Evolutionary conservation across 2,329 filamentous ascomycete genomes (phyloP).

Genomic region (Ophiocordyceps camponoti-floridani): DNA sequence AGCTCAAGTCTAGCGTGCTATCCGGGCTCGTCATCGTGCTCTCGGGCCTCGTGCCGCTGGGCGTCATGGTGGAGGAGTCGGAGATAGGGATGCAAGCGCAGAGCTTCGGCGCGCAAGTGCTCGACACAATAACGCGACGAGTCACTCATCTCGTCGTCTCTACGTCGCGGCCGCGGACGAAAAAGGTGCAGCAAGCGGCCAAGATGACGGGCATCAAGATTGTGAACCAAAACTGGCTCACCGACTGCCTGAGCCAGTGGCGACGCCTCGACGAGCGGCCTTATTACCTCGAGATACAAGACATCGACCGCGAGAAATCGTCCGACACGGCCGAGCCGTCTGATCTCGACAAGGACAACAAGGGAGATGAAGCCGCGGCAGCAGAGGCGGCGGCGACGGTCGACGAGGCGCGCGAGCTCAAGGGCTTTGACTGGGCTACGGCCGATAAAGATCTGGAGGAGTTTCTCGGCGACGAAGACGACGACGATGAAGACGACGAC

Average conservation of each 20-base stretch:
- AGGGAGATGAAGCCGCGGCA: neutral
- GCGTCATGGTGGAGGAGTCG: conserved; percentile 58
- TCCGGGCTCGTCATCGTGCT: conserved; percentile 65
- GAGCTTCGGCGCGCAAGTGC: conserved; percentile 60
- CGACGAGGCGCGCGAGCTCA: conserved; percentile 22
- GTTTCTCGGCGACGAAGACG: conserved; percentile 43
- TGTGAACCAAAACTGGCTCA: conserved; percentile 80
- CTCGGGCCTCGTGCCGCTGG: conserved; percentile 76
- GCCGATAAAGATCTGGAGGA: conserved; percentile 59
- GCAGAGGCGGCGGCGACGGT: conserved; percentile 7
- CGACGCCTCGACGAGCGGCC: conserved; percentile 57
- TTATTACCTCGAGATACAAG: conserved; percentile 61
- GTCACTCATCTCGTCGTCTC: conserved; percentile 62
- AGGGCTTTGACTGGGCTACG: conserved; percentile 41
- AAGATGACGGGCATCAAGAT: conserved; percentile 71
- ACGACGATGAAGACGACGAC: conserved; percentile 24
- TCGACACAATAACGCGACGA: conserved; percentile 36
- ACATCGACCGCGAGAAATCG: conserved; percentile 36
- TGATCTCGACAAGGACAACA: conserved; percentile 12
- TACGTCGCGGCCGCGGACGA: conserved; percentile 56
- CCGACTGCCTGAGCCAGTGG: conserved; percentile 75
- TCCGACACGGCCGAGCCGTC: conserved; percentile 15
- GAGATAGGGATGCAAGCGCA: conserved; percentile 79
- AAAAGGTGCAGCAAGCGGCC: conserved; percentile 78
- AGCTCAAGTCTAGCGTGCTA: conserved; percentile 62